Percentiles rank a stretch among this genome's conserved stretches.
These are phyloP conservation scores for bread wheat (Triticum aestivum) DNA, from an alignment of 176 grass and related monocot species.

Conservation along the genomic window IWGSC_CS_RefSeq_v2.1 NC_057810.1:721709467-721709966, in stretches of 20 bases:
- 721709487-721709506: too few species aligned
- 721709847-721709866: conserved; percentile 88
- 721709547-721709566: too few species aligned
- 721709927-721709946: neutral
- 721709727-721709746: neutral
- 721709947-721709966: neutral
- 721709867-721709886: conserved; percentile 93
- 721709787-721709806: neutral
- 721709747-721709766: too few species aligned
- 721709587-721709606: neutral
- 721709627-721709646: neutral
- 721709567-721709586: accelerated
- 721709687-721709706: neutral
- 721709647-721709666: neutral
- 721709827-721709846: conserved; percentile 77
- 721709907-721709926: conserved; percentile 78
- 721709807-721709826: neutral
- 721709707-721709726: neutral
- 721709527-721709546: too few species aligned
- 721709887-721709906: conserved; percentile 97
- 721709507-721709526: too few species aligned
- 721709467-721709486: too few species aligned
- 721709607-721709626: neutral
- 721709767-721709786: neutral
- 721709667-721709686: neutral